Percentiles rank a stretch among this genome's conserved stretches.
phyloP scores from a whole-genome alignment of 768 basidiomycete species.

The Boletus rubescentipes region DNA sequence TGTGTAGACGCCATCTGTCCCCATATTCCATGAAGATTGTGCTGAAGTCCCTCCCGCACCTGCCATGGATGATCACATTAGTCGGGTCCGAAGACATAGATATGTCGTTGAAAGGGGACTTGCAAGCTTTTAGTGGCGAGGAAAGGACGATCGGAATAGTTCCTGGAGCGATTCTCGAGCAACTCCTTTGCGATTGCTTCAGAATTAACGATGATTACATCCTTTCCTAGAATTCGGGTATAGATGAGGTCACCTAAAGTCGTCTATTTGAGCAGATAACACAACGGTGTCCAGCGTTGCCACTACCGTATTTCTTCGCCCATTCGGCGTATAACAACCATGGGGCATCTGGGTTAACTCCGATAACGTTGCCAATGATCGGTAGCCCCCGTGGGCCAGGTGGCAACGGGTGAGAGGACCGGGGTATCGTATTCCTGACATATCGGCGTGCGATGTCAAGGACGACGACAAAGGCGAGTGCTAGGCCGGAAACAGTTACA shows the following conservation, averaged over 20 bases:
- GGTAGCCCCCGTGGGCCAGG: conserved; percentile 41
- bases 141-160: conserved; percentile 52
- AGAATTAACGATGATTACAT: conserved; percentile 47
- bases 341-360: conserved; percentile 31
- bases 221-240: conserved; percentile 44
- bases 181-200: conserved; percentile 43
- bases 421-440: background rate
- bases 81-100: background rate
- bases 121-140: conserved; percentile 17
- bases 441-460: conserved; percentile 9
- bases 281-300: background rate
- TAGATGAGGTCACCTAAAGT: conserved; percentile 46
- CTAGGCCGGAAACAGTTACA: background rate
- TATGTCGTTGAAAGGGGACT: background rate
- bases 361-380: conserved; percentile 38
- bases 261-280: background rate
- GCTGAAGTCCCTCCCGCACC: conserved; percentile 22
- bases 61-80: background rate
- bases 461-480: conserved; percentile 5
- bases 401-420: conserved; percentile 23
- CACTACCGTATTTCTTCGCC: conserved; percentile 35
- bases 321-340: conserved; percentile 41
- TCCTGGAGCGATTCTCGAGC: conserved; percentile 45
- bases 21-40: conserved; percentile 31
- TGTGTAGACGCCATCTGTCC: conserved; percentile 33